Base-by-base conservation (phyloP, 257 asterid genomes). In the Linderniella brevidens region DNA sequence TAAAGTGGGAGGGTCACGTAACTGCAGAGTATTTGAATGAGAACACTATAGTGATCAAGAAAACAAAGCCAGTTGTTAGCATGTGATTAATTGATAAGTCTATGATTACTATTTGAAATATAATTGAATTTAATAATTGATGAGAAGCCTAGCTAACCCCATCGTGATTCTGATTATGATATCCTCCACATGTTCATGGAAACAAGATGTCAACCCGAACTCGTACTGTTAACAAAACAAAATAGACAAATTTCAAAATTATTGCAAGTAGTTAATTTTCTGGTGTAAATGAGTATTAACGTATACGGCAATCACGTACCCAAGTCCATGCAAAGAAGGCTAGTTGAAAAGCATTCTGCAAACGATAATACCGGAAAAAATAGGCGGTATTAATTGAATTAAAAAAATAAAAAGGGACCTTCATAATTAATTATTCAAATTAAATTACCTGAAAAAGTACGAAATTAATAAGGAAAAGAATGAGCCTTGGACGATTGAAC, bases 321-420 rank as follows among this genome's bases (percentile, higher is more conserved):
- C 81, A 78, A 63, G 78, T 73, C 99, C 99, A 90, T 29, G 73
- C 85, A 66, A 85, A 85, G 81, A 85, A 85, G 64, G 99, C 94
- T 43, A 90, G 58, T 55, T 90, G 94, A 71, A 90, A 90, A 8
- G 99, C 95, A 66, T 83, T 87, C 97, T 87, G 80, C 71, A 70
- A 58, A 14, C 16, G 13, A 41, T 16, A 1, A 56, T 16, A 36
- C 15, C 32, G 6, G 32, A 3, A 19, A 57, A 5, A 6, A 2
- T 39, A 39, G 13, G 3, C 43, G n/a, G n/a, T n/a, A n/a, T 52
- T 8, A 55, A 47, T 19, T 40, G 16, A 17, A 47, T n/a, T n/a
- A n/a, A 12, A 0, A 11, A 5, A 4, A 8, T 3, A 8, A 19
- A 13, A 11, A 35, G 14, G 4, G 20, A 44, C 8, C 16, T 13